phyloP scores from a whole-genome alignment of 2,329 filamentous ascomycete species.

The Colletotrichum horii region DNA sequence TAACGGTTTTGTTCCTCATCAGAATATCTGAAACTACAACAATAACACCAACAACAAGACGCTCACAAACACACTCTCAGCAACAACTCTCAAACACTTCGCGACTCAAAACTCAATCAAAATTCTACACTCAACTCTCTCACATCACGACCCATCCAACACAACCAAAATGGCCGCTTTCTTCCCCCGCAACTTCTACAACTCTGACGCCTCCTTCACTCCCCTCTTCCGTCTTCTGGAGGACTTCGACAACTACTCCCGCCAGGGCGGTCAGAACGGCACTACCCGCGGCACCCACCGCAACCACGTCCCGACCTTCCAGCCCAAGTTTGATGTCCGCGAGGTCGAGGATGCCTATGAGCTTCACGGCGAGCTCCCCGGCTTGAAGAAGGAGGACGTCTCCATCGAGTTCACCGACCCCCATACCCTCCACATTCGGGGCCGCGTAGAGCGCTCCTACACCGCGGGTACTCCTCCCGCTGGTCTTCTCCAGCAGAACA shows the following conservation, averaged over 20 bases:
- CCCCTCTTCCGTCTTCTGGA: conserved; percentile 70
- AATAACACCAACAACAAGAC: conserved; percentile 24
- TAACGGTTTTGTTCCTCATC: conserved; percentile 18
- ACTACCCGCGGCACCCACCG: conserved; percentile 24
- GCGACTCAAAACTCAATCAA: conserved; percentile 33
- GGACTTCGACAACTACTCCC: conserved; percentile 65
- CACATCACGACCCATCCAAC: conserved; percentile 1
- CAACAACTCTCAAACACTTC: neutral
- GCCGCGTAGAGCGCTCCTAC: conserved; percentile 69
- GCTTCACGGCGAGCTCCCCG: conserved; percentile 81
- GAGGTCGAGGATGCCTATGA: conserved; percentile 74
- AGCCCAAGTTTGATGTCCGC: conserved; percentile 79
- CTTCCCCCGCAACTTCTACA: conserved; percentile 60
- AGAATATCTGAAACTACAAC: no score
- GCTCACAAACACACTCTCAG: neutral
- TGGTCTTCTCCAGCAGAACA: conserved; percentile 49
- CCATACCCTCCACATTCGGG: conserved; percentile 74
- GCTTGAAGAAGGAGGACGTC: conserved; percentile 75
- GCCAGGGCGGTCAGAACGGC: conserved; percentile 32
- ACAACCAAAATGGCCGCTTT: conserved; percentile 58
- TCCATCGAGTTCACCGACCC: conserved; percentile 80
- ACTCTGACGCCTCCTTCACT: conserved; percentile 55
- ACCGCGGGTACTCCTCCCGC: conserved; percentile 59
- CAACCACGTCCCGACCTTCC: conserved; percentile 60
- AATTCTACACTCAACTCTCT: conserved; percentile 38